Base-by-base conservation (phyloP, 192 early-diverging fungal genomes). In the Linnemannia exigua region DNA sequence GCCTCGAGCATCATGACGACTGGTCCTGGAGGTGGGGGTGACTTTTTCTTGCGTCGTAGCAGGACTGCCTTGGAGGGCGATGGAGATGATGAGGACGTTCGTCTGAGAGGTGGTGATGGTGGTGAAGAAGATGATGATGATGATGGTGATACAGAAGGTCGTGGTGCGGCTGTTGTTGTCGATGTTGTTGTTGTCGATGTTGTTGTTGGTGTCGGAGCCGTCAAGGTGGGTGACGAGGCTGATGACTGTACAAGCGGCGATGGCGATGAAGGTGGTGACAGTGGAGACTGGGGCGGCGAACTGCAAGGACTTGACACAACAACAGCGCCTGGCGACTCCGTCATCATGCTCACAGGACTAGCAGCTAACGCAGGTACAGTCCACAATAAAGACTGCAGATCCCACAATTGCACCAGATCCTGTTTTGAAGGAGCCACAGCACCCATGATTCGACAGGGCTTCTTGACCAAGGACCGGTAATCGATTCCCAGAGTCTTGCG, bases 331-430 rank as follows among this genome's bases (percentile, higher is more conserved):
- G 41, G 22, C 15, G 22, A 46, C 19, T 22, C 75, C 17, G n/a
- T n/a, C n/a, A 5, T 58, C n/a, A 37, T 44, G 9, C 36, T 44
- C 52, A 66, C 38, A 63, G 46, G 75, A 22, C 63, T 1, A 41
- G 11, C 33, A 25, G 25, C 36, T 19, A 80, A 78, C 11, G 67
- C 74, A 33, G 83, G 83, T n/a, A 66, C 72, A 11, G 54, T 75
- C 84, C 78, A 86, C 5, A 86, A 63, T 12, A 79, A 50, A 8
- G 38, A 14, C 51, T 80, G 84, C 5, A 86, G 61, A 35, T 86
- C 84, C 84, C 84, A 86, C 14, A 86, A 71, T 28, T 80, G 68
- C 31, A 77, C 76, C 7, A 86, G 75, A 48, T 86, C 78, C 20
- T 77, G 70, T 41, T 77, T 86, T 15, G 75, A 50, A 15, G 70